phyloP scores from a whole-genome alignment of 805 yeast genomes.

The Kodamaea hsintzibuensis region DNA sequence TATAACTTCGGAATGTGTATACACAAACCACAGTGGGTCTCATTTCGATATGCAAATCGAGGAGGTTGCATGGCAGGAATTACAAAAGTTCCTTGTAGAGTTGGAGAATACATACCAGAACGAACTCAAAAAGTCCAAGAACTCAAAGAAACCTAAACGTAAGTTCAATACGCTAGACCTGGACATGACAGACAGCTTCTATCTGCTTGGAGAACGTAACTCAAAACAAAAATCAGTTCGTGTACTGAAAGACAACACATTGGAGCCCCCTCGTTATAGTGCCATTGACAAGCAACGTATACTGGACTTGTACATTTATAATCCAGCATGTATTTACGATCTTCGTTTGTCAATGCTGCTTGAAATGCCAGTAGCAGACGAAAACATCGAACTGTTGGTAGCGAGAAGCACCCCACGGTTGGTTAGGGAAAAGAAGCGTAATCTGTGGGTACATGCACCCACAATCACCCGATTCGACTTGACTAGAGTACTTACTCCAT shows the following conservation, averaged over 20 bases:
- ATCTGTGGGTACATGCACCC: conserved; percentile 69
- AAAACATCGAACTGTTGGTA: conserved; percentile 52
- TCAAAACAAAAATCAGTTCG: conserved; percentile 66
- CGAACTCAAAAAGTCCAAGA: conserved; percentile 24
- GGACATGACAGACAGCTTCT: conserved; percentile 62
- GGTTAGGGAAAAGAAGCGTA: conserved; percentile 71
- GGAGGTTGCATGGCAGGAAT: conserved; percentile 57
- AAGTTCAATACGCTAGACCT: conserved; percentile 62
- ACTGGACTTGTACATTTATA: conserved; percentile 68
- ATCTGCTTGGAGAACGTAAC: conserved; percentile 60
- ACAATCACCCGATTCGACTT: conserved; percentile 74
- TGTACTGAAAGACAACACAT: conserved; percentile 59
- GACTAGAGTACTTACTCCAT: conserved; percentile 54
- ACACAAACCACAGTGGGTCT: conserved; percentile 55
- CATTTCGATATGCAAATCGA: conserved; percentile 68
- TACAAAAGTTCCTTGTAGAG: conserved; percentile 54
- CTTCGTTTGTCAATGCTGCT: conserved; percentile 71
- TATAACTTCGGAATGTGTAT: conserved; percentile 66
- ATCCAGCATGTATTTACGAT: conserved; percentile 79
- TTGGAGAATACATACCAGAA: conserved; percentile 52
- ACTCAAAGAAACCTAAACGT: conserved; percentile 36
- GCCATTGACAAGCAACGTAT: conserved; percentile 73
- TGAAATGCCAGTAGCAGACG: conserved; percentile 71
- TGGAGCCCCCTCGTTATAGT: conserved; percentile 66
- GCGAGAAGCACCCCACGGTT: conserved; percentile 53